Evolutionary conservation across 176 grass and related monocot genomes (phyloP).

Genomic region (Oryza punctata): DNA sequence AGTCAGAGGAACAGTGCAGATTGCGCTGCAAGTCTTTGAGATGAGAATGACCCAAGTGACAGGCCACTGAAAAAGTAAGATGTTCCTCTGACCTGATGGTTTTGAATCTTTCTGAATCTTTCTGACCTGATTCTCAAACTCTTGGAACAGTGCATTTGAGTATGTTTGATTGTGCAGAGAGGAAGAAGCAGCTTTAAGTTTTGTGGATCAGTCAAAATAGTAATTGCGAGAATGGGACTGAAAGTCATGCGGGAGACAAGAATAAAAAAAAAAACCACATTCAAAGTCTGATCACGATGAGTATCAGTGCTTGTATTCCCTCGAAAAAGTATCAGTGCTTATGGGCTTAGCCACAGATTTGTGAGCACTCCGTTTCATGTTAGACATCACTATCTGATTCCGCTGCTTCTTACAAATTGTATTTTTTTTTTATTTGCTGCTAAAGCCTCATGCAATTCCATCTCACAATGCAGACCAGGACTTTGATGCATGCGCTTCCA

Average conservation of each 20-base stretch:
- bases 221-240: background rate
- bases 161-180: constrained; percentile 6
- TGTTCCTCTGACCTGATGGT: background rate
- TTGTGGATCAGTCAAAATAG: background rate
- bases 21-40: background rate
- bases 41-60: background rate
- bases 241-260: background rate
- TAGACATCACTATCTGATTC: background rate
- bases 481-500: background rate
- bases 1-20: no score
- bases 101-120: background rate
- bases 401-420: background rate
- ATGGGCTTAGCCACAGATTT: background rate
- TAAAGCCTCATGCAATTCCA: background rate
- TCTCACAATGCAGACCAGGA: background rate
- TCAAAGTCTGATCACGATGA: background rate
- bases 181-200: background rate
- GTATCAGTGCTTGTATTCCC: background rate
- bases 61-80: background rate
- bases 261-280: background rate
- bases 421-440: background rate
- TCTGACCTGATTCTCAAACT: no score
- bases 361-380: background rate
- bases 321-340: no score
- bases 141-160: no score